Conservation (phyloP, 1,284 basidiomycete species). For the Apiotrichum sp. region DNA sequence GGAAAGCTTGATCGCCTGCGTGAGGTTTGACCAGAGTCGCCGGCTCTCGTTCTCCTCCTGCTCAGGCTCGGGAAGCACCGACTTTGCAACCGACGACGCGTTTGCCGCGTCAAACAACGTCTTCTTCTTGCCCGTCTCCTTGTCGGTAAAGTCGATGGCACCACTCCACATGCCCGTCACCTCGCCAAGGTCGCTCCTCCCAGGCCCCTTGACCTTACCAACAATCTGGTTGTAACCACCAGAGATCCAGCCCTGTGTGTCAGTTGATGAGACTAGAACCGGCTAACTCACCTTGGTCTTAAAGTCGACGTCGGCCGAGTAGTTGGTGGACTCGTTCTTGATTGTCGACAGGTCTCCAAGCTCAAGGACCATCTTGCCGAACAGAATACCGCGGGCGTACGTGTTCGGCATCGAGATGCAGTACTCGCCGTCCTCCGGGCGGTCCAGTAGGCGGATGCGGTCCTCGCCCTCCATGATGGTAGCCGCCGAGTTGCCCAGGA, state of each 20-base stretch:
- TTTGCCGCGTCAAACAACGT: constrained; percentile 78
- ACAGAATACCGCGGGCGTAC: constrained; percentile 92
- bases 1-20: constrained; percentile 74
- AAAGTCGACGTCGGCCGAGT: constrained; percentile 85
- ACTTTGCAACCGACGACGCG: constrained; percentile 71
- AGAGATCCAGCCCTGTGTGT: constrained; percentile 81
- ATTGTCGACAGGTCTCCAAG: constrained; percentile 87
- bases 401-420: constrained; percentile 78
- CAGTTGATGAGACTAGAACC: background rate
- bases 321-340: constrained; percentile 68
- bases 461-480: constrained; percentile 97
- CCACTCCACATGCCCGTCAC: constrained; percentile 87
- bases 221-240: constrained; percentile 89
- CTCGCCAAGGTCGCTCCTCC: constrained; percentile 73
- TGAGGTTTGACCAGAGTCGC: constrained; percentile 80
- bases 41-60: constrained; percentile 75
- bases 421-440: constrained; percentile 69
- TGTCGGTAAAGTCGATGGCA: constrained; percentile 76
- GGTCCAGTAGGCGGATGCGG: constrained; percentile 69
- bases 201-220: constrained; percentile 62
- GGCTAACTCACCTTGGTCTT: constrained; percentile 70
- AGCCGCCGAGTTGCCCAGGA: constrained; percentile 91
- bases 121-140: constrained; percentile 63
- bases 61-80: constrained; percentile 72
- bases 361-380: constrained; percentile 97